Base-by-base conservation (phyloP, 2,329 filamentous ascomycete species). In the Chlorencoelia australis region DNA sequence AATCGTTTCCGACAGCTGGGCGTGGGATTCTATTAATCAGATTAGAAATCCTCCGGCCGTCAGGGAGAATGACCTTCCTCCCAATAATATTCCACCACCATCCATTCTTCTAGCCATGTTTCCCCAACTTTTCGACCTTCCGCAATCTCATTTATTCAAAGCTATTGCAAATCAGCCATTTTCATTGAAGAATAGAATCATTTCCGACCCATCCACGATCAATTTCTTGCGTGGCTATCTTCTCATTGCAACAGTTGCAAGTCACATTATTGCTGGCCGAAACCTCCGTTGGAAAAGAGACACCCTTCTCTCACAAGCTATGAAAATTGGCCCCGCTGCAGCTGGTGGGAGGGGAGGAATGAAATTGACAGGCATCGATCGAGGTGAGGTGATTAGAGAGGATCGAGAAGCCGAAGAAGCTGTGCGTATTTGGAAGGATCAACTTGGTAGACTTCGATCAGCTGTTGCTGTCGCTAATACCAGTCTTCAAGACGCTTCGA, bases 261-360 rank as follows among this genome's bases (percentile, higher is more conserved):
- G 76, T n/a, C 81, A 80, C 29, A 72, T 95, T 33, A 78, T 95
- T 39, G 82, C 84, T 2, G 89, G 88, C 8, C 79, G 89, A 40
- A 87, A 84, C 52, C 65, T 82, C 34, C 80, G 89, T 39, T 96
- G 89, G 89, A 89, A 94, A 56, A 75, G 89, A 36, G 89, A 96
- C 59, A 80, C 75, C 43, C 77, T 86, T 43, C 66, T 96, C 9
- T 75, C 83, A 2, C 86, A 94, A 58, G 79, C 80, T 53, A 94
- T 94, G 83, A 78, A 82, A 39, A 94, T 96, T 43, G 75, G 76
- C 0, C 73, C 73, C 14, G 84, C 85, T 1, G 75, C 77, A 11
- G 73, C 79, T 2, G 79, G 78, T 3, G 73, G 77, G 35, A 85
- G 83, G 50, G 79, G 88, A 1, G 80, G 89, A 3, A 95, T 96